These are phyloP conservation scores for Aspergillus pseudoterreus DNA, from an alignment of 2,329 filamentous ascomycete genomes.

Conservation along the genomic window DNA sequence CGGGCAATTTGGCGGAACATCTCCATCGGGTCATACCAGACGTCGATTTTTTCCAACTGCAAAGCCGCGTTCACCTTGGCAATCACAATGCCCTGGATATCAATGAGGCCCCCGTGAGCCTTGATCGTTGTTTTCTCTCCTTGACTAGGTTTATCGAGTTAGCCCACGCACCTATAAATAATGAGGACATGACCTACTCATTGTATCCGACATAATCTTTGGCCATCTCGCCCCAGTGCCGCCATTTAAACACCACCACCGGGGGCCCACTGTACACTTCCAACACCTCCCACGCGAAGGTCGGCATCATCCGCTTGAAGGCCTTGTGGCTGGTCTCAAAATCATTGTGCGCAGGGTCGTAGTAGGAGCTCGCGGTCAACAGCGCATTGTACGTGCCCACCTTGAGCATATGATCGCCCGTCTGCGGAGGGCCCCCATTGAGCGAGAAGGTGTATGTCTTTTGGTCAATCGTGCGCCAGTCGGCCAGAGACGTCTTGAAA, in stretches of 20 bases:
- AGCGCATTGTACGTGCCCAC: slow-evolving; percentile 69
- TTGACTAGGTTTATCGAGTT: slow-evolving; percentile 39
- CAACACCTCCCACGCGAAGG: slow-evolving; percentile 67
- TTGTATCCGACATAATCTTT: slow-evolving; percentile 64
- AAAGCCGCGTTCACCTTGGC: slow-evolving; percentile 60
- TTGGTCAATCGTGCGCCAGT: slow-evolving; percentile 65
- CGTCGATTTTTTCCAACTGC: slow-evolving; percentile 57
- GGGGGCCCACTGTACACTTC: slow-evolving; percentile 66
- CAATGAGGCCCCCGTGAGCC: slow-evolving; percentile 58
- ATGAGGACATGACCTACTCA: slow-evolving; percentile 44
- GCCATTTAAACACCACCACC: slow-evolving; percentile 60
- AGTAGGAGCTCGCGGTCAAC: slow-evolving; percentile 61
- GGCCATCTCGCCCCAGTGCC: slow-evolving; percentile 66
- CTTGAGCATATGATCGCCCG: slow-evolving; percentile 62
- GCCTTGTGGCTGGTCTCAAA: slow-evolving; percentile 65
- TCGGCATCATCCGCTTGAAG: slow-evolving; percentile 71
- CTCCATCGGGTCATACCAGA: slow-evolving; percentile 63
- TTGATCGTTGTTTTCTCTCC: slow-evolving; percentile 61
- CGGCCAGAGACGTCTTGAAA: slow-evolving; percentile 58
- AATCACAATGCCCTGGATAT: slow-evolving; percentile 62
- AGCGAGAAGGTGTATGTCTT: slow-evolving; percentile 60
- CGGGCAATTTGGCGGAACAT: slow-evolving; percentile 64
- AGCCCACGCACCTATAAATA: not conserved
- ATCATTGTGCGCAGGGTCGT: slow-evolving; percentile 58
- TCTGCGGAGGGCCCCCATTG: slow-evolving; percentile 57